Evolutionary conservation across 1,284 basidiomycete species (phyloP), one percentile per base, ranked within the genome.

Genomic region (Ganoderma sinense): DNA sequence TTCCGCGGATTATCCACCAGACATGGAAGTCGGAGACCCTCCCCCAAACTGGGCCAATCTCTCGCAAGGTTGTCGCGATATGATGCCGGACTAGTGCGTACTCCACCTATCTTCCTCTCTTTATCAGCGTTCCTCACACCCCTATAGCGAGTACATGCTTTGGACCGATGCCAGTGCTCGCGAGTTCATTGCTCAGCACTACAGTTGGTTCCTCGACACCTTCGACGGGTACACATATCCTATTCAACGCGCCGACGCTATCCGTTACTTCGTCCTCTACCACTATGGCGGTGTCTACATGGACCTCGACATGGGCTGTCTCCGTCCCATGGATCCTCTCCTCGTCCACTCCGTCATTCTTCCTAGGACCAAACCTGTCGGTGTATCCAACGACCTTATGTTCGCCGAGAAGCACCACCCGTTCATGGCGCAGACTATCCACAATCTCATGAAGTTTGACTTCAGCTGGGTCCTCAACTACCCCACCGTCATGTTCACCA

Each of bases 401-500:
- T 94, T 99, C 73, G 87, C 96, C 29, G 91, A 94, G 78, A 92
- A 93, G 78, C 85, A 85, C 0, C 96, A 97, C 75, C 93, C 95
- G 1, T 97, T 99, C 84, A 89, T 99, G 85, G 91, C 93, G 45
- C 94, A 97, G 81, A 94, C 96, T 63, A 97, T 99, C 75, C 93
- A 97, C 83, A 96, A 92, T 75, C 90, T 99, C 72, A 88, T 91
- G 77, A 92, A 91, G n/a, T 99, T 97, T 80, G 94, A 99, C 83
- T 95, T 97, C 82, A 89, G 91, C 66, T 99, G 95, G 90, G 81
- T 98, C 65, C 89, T 96, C 78, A 97, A 98, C 82, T 99, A 99
- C 78, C 97, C 98, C 40, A 99, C 97, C 43, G 97, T 99, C 84
- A 99, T 99, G 97, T 99, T 99, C 84, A 96, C 96, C 62, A 99